A percentile compares a stretch with the other conserved stretches of the same genome.
These are phyloP conservation scores for Fraxinus pennsylvanica DNA, from an alignment of 257 asterid species.

Conservation along the genomic window DNA sequence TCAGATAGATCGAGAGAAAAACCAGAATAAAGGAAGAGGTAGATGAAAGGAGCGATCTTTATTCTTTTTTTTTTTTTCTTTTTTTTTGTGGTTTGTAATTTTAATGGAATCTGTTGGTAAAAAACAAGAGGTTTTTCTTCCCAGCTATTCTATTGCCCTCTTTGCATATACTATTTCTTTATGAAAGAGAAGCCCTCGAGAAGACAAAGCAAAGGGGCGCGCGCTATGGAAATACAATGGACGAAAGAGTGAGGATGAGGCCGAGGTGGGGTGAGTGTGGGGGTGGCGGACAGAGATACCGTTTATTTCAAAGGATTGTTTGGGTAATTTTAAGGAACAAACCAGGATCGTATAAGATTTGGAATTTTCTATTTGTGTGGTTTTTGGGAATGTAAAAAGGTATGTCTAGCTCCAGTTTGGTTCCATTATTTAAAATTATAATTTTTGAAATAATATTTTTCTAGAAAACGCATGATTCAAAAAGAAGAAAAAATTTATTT, in stretches of 20 bases:
- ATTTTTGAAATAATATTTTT: too few species aligned
- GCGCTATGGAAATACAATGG: slow-evolving; percentile 32
- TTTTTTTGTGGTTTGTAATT: slow-evolving; percentile 15
- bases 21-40: slow-evolving; percentile 27
- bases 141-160: slow-evolving; percentile 8
- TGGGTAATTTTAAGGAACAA: not conserved
- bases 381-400: not conserved
- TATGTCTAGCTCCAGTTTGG: too few species aligned
- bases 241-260: slow-evolving; percentile 37
- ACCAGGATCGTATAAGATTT: not conserved
- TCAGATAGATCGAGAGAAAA: slow-evolving; percentile 19
- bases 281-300: not conserved
- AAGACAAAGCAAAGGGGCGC: slow-evolving; percentile 31
- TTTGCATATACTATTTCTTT: not conserved
- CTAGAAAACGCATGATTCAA: too few species aligned
- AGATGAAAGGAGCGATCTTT: slow-evolving; percentile 38
- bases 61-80: not conserved
- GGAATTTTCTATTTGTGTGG: not conserved
- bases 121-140: slow-evolving; percentile 30
- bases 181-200: slow-evolving; percentile 27
- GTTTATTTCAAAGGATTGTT: not conserved
- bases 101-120: slow-evolving; percentile 33
- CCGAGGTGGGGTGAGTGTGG: not conserved
- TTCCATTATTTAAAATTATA: too few species aligned
- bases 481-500: too few species aligned